These are phyloP conservation scores for Suillus brevipes DNA, from an alignment of 768 basidiomycete genomes.

Conservation along the genomic window DNA sequence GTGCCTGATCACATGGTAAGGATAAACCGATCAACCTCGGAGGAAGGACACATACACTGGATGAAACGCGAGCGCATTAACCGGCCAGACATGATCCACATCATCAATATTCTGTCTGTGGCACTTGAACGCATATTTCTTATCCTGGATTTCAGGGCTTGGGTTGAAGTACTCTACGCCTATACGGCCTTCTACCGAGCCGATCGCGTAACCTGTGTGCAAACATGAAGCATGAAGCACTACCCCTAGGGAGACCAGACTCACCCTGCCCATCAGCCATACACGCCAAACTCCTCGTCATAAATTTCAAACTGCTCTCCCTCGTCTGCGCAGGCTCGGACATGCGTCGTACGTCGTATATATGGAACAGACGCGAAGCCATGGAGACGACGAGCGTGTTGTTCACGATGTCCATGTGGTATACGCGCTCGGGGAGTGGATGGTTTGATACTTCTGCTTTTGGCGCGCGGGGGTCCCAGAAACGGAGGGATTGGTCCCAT, in stretches of 20 bases:
- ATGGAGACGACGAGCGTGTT: slow-evolving; percentile 87
- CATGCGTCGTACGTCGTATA: slow-evolving; percentile 86
- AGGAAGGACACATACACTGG: slow-evolving; percentile 55
- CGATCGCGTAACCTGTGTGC: slow-evolving; percentile 84
- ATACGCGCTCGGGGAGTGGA: slow-evolving; percentile 79
- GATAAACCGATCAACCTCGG: not conserved
- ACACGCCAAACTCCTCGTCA: slow-evolving; percentile 88
- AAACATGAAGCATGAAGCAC: slow-evolving; percentile 1
- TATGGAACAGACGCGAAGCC: slow-evolving; percentile 87
- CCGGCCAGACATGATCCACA: slow-evolving; percentile 95
- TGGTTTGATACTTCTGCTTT: slow-evolving; percentile 57
- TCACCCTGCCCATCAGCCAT: slow-evolving; percentile 92
- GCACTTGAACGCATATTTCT: slow-evolving; percentile 89
- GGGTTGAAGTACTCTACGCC: slow-evolving; percentile 97
- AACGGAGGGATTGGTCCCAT: slow-evolving; percentile 87
- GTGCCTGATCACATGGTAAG: slow-evolving; percentile 46
- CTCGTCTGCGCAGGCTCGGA: slow-evolving; percentile 70
- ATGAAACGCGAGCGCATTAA: slow-evolving; percentile 94
- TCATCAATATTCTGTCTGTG: slow-evolving; percentile 89
- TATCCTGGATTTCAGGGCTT: slow-evolving; percentile 71
- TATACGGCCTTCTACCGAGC: slow-evolving; percentile 93
- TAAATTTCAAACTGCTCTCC: slow-evolving; percentile 93
- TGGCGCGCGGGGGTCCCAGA: slow-evolving; percentile 80
- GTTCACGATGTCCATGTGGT: slow-evolving; percentile 77
- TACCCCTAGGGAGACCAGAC: slow-evolving; percentile 11